Percentiles rank a stretch among this genome's conserved stretches.
Conservation (phyloP, 805 yeast species). For the Metschnikowia henanensis region DNA sequence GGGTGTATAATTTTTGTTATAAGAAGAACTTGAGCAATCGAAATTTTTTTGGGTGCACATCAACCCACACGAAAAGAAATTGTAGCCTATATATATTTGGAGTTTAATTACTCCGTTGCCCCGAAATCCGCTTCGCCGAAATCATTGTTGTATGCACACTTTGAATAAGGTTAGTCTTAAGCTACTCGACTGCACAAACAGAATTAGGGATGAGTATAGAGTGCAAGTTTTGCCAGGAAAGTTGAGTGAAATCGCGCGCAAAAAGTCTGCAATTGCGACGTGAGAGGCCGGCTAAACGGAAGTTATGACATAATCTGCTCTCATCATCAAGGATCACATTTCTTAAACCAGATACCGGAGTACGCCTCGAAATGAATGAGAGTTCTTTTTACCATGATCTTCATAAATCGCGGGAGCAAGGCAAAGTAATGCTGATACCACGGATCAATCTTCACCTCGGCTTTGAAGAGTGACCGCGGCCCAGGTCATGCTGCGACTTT, state of each 20-base stretch:
- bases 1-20: neutral
- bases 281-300: neutral
- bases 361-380: too few relatives aligned
- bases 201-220: neutral
- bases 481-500: too few relatives aligned
- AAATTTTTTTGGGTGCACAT: too few relatives aligned
- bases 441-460: too few relatives aligned
- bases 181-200: neutral
- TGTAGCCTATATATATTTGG: neutral
- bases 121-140: conserved; percentile 20
- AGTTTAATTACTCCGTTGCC: conserved; percentile 10
- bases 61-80: neutral
- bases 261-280: too few relatives aligned
- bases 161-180: neutral
- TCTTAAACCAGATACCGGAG: too few relatives aligned
- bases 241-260: neutral
- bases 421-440: too few relatives aligned
- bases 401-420: too few relatives aligned
- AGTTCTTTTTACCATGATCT: too few relatives aligned
- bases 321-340: too few relatives aligned
- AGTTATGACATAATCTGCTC: too few relatives aligned
- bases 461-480: too few relatives aligned
- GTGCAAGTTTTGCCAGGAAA: neutral
- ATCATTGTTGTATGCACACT: conserved; percentile 1
- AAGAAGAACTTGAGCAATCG: neutral